Evolutionary conservation across 2,329 filamentous ascomycete genomes (phyloP).

Genomic region (Peltaster fructicola): DNA sequence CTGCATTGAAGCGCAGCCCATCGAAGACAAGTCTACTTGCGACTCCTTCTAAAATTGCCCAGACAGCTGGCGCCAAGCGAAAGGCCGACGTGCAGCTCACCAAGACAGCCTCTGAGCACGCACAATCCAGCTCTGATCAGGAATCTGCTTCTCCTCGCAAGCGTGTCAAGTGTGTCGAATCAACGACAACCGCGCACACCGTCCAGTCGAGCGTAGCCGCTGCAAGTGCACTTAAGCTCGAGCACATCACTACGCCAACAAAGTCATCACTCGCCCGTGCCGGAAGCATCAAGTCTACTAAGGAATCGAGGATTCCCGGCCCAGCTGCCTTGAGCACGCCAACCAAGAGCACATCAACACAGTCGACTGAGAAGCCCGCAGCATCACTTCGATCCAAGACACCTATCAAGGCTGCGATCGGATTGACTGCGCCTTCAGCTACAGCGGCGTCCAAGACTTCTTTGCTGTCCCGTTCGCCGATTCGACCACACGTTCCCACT

Average conservation of each 20-base stretch:
- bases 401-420: too few species aligned
- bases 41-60: constrained; percentile 5
- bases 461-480: too few species aligned
- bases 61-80: constrained; percentile 39
- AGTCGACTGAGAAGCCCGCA: not conserved
- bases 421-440: too few species aligned
- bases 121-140: constrained; percentile 1
- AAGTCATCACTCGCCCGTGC: constrained; percentile 53
- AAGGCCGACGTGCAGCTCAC: too few species aligned
- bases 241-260: constrained; percentile 55
- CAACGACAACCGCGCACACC: constrained; percentile 31
- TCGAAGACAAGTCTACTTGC: constrained; percentile 45
- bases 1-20: constrained; percentile 36
- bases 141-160: constrained; percentile 1
- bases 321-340: constrained; percentile 10
- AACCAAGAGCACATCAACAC: constrained; percentile 5
- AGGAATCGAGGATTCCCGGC: constrained; percentile 17
- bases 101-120: constrained; percentile 27
- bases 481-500: too few species aligned
- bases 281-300: constrained; percentile 31
- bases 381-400: too few species aligned
- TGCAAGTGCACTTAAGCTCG: constrained; percentile 31
- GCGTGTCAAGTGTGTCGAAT: constrained; percentile 30
- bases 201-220: constrained; percentile 30
- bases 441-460: constrained; percentile 14